A percentile compares a stretch with the other conserved stretches of the same genome.
Conservation (phyloP, 2,329 filamentous ascomycete species). For the Phialocephala sp. region DNA sequence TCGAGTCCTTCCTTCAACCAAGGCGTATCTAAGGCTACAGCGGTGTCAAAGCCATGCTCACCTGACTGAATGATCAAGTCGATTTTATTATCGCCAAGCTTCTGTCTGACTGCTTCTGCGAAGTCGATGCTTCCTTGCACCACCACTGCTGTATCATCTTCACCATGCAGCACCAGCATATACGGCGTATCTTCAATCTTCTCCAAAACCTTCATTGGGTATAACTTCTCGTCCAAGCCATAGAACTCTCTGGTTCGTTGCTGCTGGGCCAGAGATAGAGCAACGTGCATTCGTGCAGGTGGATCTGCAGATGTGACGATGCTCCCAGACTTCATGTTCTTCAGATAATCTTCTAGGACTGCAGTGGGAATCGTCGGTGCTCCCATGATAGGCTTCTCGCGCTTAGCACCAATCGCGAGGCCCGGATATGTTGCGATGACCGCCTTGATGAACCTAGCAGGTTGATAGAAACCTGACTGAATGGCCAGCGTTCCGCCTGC, state of each 20-base stretch:
- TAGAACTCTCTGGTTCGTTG: slow-evolving; percentile 14
- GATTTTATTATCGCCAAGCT: slow-evolving; percentile 19
- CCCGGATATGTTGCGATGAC: slow-evolving; percentile 25
- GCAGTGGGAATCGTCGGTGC: slow-evolving; percentile 10
- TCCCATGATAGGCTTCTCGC: slow-evolving; percentile 19
- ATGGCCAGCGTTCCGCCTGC: slow-evolving; percentile 26
- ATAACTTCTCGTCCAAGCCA: slow-evolving; percentile 14
- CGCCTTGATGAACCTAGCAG: slow-evolving; percentile 23
- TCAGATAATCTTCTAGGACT: slow-evolving; percentile 20
- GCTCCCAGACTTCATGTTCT: slow-evolving; percentile 19
- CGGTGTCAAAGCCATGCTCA: slow-evolving; percentile 25
- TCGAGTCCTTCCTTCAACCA: slow-evolving; percentile 24
- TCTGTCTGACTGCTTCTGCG: slow-evolving; percentile 18
- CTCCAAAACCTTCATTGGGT: slow-evolving; percentile 18
- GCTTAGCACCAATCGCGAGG: slow-evolving; percentile 4
- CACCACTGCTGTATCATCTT: slow-evolving; percentile 24
- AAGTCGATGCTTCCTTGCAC: slow-evolving; percentile 22
- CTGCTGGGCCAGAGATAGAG: slow-evolving; percentile 17
- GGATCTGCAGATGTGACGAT: slow-evolving; percentile 24
- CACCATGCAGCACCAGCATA: slow-evolving; percentile 26
- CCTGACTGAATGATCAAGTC: slow-evolving; percentile 20
- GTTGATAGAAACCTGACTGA: slow-evolving; percentile 21
- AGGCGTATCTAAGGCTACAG: slow-evolving; percentile 7
- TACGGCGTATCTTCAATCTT: slow-evolving; percentile 15
- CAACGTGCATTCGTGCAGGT: slow-evolving; percentile 21